Evolutionary conservation across 2,329 filamentous ascomycete species (phyloP).

Genomic region (Fusarium duplospermum): DNA sequence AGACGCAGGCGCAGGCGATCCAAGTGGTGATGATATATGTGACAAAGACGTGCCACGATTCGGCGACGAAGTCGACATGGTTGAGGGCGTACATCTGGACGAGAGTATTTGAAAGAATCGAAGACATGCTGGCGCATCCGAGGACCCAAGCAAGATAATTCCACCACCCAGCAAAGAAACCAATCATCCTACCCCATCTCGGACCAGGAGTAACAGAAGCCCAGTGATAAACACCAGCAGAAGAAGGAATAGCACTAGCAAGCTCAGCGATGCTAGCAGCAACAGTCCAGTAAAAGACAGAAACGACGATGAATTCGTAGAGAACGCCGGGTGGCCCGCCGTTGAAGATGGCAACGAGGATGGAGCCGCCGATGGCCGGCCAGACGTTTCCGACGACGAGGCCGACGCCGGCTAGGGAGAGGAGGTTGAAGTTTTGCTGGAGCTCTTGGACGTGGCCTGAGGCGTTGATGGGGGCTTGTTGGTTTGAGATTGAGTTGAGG

Average conservation of each 20-base stretch:
- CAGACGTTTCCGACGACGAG: conserved; percentile 58
- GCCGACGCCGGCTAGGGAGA: conserved; percentile 56
- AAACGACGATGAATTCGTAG: conserved; percentile 67
- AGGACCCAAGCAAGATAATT: conserved; percentile 57
- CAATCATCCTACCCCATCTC: conserved; percentile 61
- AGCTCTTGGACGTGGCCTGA: conserved; percentile 56
- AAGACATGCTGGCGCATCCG: conserved; percentile 54
- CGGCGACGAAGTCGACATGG: conserved; percentile 50
- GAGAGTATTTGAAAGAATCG: conserved; percentile 55
- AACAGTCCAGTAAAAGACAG: conserved; percentile 67
- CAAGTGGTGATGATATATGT: conserved; percentile 55
- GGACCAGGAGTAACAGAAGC: conserved; percentile 67
- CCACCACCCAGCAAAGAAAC: conserved; percentile 60
- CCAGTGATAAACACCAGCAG: conserved; percentile 72
- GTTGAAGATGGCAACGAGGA: conserved; percentile 66
- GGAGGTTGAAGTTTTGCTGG: conserved; percentile 53
- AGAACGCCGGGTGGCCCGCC: conserved; percentile 71
- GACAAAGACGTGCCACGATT: conserved; percentile 58
- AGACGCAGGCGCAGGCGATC: conserved; percentile 53
- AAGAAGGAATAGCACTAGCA: conserved; percentile 70
- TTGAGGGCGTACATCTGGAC: conserved; percentile 59
- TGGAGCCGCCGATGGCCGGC: conserved; percentile 57
- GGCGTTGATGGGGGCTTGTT: conserved; percentile 48
- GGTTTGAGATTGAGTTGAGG: conserved; percentile 8
- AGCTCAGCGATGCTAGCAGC: conserved; percentile 70